These are phyloP conservation scores for Syncephalastrum monosporum DNA, from an alignment of 371 early-diverging fungal genomes.

Conservation along the genomic window DNA sequence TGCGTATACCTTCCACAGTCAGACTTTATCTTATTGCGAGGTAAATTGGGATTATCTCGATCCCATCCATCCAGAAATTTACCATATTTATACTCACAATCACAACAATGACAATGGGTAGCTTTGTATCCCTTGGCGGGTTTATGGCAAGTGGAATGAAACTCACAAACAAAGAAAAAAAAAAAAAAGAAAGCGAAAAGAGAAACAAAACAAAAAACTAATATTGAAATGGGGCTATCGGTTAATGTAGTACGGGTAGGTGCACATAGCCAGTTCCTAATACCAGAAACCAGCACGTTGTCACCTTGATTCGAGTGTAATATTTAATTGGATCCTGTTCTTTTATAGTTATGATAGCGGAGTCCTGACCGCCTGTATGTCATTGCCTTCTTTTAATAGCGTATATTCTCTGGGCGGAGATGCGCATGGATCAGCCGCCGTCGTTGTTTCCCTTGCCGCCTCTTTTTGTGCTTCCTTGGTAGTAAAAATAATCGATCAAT, in stretches of 20 bases:
- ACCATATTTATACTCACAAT: not conserved
- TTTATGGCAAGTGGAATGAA: slow-evolving; percentile 32
- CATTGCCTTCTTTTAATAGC: slow-evolving; percentile 36
- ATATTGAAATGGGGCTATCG: not conserved
- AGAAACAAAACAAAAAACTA: not conserved
- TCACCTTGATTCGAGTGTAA: slow-evolving; percentile 1
- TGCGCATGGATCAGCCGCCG: slow-evolving; percentile 19
- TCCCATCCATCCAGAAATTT: not conserved
- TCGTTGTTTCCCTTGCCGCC: slow-evolving; percentile 30
- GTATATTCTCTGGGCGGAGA: slow-evolving; percentile 21
- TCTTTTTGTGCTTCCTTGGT: slow-evolving; percentile 37
- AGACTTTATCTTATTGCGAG: slow-evolving; percentile 8
- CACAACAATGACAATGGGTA: not conserved
- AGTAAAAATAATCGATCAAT: slow-evolving; percentile 14
- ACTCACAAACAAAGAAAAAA: not conserved
- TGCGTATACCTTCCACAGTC: slow-evolving; percentile 2
- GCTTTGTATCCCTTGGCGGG: slow-evolving; percentile 50
- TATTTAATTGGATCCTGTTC: not conserved
- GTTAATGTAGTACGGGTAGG: slow-evolving; percentile 33
- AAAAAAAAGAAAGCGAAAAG: not conserved
- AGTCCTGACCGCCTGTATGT: slow-evolving; percentile 39
- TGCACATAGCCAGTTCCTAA: not conserved
- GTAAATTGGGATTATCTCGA: not conserved
- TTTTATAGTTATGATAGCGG: slow-evolving; percentile 49
- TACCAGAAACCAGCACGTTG: no score